Evolutionary conservation across 2,329 filamentous ascomycete species (phyloP).

Genomic region (Ascochyta koolunga): DNA sequence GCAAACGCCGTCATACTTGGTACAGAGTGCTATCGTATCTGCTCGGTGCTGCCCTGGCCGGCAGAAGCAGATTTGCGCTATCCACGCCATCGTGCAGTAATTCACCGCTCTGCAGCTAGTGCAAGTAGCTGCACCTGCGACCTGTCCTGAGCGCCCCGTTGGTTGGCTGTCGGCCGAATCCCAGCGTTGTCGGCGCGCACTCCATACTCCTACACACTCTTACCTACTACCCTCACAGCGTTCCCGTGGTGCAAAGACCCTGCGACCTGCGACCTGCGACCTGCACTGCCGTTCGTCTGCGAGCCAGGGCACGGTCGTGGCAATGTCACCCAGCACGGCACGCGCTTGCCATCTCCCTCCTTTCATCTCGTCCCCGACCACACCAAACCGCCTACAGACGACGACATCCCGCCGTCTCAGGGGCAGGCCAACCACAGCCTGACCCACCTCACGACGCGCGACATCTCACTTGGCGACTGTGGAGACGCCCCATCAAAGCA

Average conservation of each 20-base stretch:
- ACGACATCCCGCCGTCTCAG: conserved; percentile 14
- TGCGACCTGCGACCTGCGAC: conserved; percentile 8
- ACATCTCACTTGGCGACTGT: conserved; percentile 6
- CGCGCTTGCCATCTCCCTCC: conserved; percentile 24
- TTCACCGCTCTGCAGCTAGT: conserved; percentile 14
- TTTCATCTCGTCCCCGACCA: conserved; percentile 26
- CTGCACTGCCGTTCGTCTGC: not conserved
- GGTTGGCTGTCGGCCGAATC: conserved; percentile 7
- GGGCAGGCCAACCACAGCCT: conserved; percentile 16
- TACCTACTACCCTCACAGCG: conserved; percentile 7
- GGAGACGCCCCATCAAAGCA: conserved; percentile 11
- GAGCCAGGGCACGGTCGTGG: conserved; percentile 13
- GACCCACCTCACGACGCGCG: conserved; percentile 10
- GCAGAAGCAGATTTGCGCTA: conserved; percentile 15
- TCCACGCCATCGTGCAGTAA: conserved; percentile 15
- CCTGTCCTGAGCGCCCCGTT: conserved; percentile 1
- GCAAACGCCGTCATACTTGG: conserved; percentile 3
- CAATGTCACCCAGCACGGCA: conserved; percentile 23
- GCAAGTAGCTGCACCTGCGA: not conserved
- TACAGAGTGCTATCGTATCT: too few species aligned
- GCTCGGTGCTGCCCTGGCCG: conserved; percentile 12
- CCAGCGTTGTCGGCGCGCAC: conserved; percentile 10
- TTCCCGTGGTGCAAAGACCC: conserved; percentile 7
- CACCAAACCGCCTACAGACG: conserved; percentile 8
- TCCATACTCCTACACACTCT: conserved; percentile 3